phyloP scores from a whole-genome alignment of 2,329 filamentous ascomycete genomes.

The Verticillium longisporum region DNA sequence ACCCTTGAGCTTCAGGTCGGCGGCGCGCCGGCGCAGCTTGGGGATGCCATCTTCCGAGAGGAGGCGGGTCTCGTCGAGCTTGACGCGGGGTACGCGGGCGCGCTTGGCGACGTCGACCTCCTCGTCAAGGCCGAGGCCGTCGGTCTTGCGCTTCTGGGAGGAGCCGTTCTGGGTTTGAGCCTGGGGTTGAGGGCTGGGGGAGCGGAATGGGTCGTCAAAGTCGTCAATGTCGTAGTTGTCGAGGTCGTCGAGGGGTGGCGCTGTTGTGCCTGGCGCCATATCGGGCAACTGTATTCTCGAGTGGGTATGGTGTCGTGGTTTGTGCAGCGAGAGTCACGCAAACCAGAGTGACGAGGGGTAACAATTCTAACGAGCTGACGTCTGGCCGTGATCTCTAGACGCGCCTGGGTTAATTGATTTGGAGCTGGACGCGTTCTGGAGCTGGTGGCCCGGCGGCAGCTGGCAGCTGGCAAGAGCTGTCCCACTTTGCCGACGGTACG shows the following conservation, averaged over 20 bases:
- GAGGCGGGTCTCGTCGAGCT: slow-evolving; percentile 80
- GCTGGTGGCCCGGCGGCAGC: not conserved
- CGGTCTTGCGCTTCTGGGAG: slow-evolving; percentile 41
- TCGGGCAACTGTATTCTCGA: not conserved
- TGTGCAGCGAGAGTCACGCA: not conserved
- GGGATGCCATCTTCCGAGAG: slow-evolving; percentile 79
- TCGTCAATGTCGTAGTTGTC: slow-evolving; percentile 69
- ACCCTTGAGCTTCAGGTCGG: slow-evolving; percentile 73
- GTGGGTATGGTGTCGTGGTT: no score
- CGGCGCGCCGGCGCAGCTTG: slow-evolving; percentile 66
- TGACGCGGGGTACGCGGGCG: slow-evolving; percentile 64
- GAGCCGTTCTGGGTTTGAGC: slow-evolving; percentile 13
- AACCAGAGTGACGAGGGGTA: not conserved
- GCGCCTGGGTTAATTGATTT: slow-evolving; percentile 1
- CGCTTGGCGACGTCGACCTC: slow-evolving; percentile 78
- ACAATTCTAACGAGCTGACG: not conserved
- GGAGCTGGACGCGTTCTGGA: not conserved
- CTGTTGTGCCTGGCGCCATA: not conserved
- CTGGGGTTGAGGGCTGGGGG: slow-evolving; percentile 32
- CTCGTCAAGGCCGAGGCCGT: slow-evolving; percentile 72
- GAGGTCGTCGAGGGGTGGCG: slow-evolving; percentile 48
- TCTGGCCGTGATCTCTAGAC: not conserved
- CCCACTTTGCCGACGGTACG: not conserved
- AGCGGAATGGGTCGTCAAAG: slow-evolving; percentile 38
- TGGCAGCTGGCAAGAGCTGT: not conserved